Evolutionary conservation across 805 yeast genomes (phyloP), one percentile per base, ranked within the genome.

Genomic region (Sugiyamaella lignohabitans): DNA sequence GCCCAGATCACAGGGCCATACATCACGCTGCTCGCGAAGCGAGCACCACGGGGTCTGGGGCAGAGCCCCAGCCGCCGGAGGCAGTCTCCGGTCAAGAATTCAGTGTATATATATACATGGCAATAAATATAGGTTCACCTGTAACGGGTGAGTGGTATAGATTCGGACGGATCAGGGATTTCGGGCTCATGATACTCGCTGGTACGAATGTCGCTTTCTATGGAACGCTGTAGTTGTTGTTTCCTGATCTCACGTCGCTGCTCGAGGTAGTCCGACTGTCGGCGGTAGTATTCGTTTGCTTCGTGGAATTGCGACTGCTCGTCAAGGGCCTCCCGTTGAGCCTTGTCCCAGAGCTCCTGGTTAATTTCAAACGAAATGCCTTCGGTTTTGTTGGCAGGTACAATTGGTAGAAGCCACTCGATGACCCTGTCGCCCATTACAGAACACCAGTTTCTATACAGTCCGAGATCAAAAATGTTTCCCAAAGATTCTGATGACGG

Each of bases 401-500:
- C 42, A 38, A 75, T 51, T 0, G 98, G 98, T 1, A 88, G 59
- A 5, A 82, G 41, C 96, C 96, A 88, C 50, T 80, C 79, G 5
- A 51, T 40, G 76, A 79, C 73, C 1, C 67, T 62, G 1, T 62
- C 50, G 0, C 98, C 98, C 94, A 91, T 83, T 1, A 86, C 76
- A 4, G 74, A 68, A 17, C 59, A 52, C 85, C 88, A 81, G 61
- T 93, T 93, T 4, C 63, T 60, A 27, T 40, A 57, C 40, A 57
- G 52, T 0, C 97, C 96, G 34, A 91, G 59, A 63, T 89, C 87
- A 64, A 80, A 93, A 3, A 87, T 69, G 62, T 91, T 86, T 1
- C 83, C 87, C 4, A 72, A 53, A 5, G 68, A 62, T 42, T 66
- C 60, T 10, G 78, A 64, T 40, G 59, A 66, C 32, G 71, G 82